Evolutionary conservation across 2,329 filamentous ascomycete species (phyloP).

Genomic region (Arachnomyces sp.): DNA sequence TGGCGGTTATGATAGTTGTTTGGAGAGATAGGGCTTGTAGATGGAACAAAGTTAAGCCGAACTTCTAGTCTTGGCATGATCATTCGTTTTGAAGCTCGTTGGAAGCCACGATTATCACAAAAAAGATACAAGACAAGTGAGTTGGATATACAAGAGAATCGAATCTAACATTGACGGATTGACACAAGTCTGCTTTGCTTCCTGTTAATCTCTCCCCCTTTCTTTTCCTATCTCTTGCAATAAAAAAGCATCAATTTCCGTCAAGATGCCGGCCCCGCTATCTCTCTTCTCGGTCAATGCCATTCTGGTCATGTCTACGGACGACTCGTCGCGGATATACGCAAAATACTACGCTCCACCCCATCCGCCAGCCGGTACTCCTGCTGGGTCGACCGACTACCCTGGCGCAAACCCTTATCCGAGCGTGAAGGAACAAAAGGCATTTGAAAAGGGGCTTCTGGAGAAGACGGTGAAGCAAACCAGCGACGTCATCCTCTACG

Average conservation of each 20-base stretch:
- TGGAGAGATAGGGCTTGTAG: too few species aligned
- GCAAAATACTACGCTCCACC: slow-evolving; percentile 83
- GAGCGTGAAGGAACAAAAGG: slow-evolving; percentile 85
- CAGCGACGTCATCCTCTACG: slow-evolving; percentile 93
- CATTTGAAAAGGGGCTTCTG: slow-evolving; percentile 91
- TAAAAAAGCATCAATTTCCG: slow-evolving; percentile 9
- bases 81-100: too few species aligned
- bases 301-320: slow-evolving; percentile 69
- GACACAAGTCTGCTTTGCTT: too few species aligned
- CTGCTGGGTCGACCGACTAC: slow-evolving; percentile 50
- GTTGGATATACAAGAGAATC: too few species aligned
- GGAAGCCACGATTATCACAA: too few species aligned
- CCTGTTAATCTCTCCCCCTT: too few species aligned
- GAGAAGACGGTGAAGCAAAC: slow-evolving; percentile 95
- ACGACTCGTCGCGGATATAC: slow-evolving; percentile 86
- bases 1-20: too few species aligned
- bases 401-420: slow-evolving; percentile 71
- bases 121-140: too few species aligned
- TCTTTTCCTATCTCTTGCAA: too few species aligned
- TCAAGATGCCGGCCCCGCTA: slow-evolving; percentile 64
- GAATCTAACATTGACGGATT: too few species aligned
- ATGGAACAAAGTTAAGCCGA: too few species aligned
- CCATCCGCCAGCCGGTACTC: slow-evolving; percentile 54
- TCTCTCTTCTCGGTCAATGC: slow-evolving; percentile 71
- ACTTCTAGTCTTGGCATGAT: too few species aligned